phyloP scores from a whole-genome alignment of 202 grass and related monocot genomes.

The Cymbopogon flexuosus region DNA sequence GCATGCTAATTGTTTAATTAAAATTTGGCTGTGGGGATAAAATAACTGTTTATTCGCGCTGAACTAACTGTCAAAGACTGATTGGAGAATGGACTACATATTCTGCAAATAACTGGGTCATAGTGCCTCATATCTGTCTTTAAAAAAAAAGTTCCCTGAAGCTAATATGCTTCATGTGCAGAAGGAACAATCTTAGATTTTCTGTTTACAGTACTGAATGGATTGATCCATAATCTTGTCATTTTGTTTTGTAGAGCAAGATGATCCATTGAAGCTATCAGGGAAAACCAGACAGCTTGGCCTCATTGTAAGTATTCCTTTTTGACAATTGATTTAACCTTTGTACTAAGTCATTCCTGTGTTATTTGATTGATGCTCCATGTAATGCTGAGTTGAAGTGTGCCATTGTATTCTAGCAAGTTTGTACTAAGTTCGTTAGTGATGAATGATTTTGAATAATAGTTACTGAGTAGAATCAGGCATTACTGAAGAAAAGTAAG shows the following conservation, averaged over 20 bases:
- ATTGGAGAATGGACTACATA: neutral
- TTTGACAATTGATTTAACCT: neutral
- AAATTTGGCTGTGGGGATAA: neutral
- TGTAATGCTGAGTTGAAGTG: neutral
- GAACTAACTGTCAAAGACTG: neutral
- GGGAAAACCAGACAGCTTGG: slow-evolving; percentile 70
- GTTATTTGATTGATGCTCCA: neutral
- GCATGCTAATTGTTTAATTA: neutral
- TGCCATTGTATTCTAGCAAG: neutral
- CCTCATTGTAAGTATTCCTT: slow-evolving; percentile 67
- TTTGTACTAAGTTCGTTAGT: neutral
- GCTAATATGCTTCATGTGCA: neutral
- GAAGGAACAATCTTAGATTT: neutral
- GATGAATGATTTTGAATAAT: neutral
- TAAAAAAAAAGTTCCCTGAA: neutral
- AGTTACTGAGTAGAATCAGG: neutral
- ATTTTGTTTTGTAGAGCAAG: slow-evolving; percentile 53
- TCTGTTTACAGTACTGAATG: neutral
- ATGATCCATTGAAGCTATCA: slow-evolving; percentile 71
- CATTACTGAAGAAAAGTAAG: neutral
- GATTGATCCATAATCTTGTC: neutral
- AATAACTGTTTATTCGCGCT: neutral
- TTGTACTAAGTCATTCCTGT: neutral
- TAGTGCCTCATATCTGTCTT: neutral
- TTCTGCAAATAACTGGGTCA: neutral